A percentile compares a stretch with the other conserved stretches of the same genome.
Conservation (phyloP, 1,284 basidiomycete species). For the Irpex sp. region DNA sequence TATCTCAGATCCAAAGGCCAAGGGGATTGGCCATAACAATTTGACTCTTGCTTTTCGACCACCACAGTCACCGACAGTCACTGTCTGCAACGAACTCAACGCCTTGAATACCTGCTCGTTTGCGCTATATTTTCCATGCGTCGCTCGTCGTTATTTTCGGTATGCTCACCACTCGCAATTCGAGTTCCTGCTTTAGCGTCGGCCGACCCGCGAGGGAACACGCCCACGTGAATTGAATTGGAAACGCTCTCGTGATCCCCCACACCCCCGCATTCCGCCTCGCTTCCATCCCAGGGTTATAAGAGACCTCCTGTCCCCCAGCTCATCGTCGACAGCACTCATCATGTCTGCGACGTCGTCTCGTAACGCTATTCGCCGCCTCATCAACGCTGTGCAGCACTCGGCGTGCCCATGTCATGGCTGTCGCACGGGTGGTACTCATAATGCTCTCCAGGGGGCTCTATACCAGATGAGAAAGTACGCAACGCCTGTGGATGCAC, state of each 20-base stretch:
- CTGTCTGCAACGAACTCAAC: background rate
- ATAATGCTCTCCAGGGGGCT: constrained; percentile 36
- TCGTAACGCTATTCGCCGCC: constrained; percentile 56
- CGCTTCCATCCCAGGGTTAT: constrained; percentile 1
- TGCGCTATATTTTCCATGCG: background rate
- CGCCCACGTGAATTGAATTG: constrained; percentile 5
- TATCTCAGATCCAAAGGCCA: background rate
- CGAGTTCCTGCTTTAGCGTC: background rate
- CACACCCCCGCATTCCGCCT: constrained; percentile 10
- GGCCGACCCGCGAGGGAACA: background rate
- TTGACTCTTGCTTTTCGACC: background rate
- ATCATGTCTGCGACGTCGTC: constrained; percentile 48
- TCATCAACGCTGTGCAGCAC: constrained; percentile 69
- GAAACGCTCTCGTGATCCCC: constrained; percentile 16
- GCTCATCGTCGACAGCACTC: constrained; percentile 8
- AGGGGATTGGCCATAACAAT: background rate
- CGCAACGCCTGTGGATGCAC: constrained; percentile 77
- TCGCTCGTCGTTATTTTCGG: background rate
- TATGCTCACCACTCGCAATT: background rate
- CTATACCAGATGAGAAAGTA: constrained; percentile 63
- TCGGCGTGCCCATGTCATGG: constrained; percentile 75
- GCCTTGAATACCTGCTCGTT: background rate
- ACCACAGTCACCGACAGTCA: too few relatives aligned
- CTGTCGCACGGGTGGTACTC: constrained; percentile 38
- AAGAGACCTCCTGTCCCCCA: constrained; percentile 3